Percentiles rank a stretch among this genome's conserved stretches.
Evolutionary conservation across 2,329 filamentous ascomycete genomes (phyloP).

Genomic region (Aspergillus candidus): DNA sequence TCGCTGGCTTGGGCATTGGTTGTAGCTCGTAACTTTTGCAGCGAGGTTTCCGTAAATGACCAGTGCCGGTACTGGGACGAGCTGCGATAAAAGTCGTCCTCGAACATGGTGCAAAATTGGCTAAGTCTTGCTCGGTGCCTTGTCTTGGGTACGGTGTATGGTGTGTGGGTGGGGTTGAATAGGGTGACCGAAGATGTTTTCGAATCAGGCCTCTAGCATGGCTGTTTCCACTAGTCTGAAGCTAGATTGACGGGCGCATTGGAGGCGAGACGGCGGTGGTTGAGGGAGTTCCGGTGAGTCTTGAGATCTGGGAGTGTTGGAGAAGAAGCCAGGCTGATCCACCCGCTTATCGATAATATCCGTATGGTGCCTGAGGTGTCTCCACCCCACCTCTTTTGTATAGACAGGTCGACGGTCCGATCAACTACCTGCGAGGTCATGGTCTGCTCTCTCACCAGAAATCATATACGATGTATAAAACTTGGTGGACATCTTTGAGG

Average conservation of each 20-base stretch:
- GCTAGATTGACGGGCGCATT: too few species aligned
- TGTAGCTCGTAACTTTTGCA: conserved; percentile 65
- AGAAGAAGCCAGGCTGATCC: conserved; percentile 8
- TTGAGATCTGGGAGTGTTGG: conserved; percentile 4
- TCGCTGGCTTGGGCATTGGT: conserved; percentile 76
- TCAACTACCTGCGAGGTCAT: too few species aligned
- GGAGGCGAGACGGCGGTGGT: not conserved
- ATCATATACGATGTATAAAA: too few species aligned
- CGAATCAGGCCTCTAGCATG: not conserved
- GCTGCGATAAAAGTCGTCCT: conserved; percentile 84
- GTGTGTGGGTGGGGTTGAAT: not conserved
- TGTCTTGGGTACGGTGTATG: not conserved
- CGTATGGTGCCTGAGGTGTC: too few species aligned
- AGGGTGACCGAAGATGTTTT: too few species aligned
- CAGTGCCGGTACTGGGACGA: conserved; percentile 88
- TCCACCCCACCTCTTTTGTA: too few species aligned
- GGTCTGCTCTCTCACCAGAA: too few species aligned
- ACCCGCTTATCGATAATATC: conserved; percentile 19
- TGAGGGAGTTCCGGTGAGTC: conserved; percentile 4
- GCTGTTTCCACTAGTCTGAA: too few species aligned
- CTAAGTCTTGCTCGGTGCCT: not conserved
- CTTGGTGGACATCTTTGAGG: not conserved
- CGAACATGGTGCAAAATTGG: conserved; percentile 53
- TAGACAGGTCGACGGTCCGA: too few species aligned
- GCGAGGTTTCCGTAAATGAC: conserved; percentile 74